Evolutionary conservation across 2,329 filamentous ascomycete species (phyloP), one percentile per base, ranked within the genome.

Genomic region (Nemania sp.): DNA sequence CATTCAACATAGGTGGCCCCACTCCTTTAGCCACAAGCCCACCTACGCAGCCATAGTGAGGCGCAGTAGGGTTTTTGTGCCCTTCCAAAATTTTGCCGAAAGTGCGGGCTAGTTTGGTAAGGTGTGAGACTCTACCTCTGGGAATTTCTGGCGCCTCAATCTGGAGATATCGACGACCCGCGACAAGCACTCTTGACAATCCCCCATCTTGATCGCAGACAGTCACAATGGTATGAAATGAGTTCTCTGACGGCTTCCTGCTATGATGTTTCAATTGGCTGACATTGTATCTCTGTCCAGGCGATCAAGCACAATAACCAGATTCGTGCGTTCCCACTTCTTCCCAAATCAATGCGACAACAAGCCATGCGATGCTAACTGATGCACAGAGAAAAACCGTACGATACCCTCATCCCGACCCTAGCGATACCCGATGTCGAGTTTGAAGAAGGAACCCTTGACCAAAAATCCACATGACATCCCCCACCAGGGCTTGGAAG

Each of bases 291-390:
- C 64, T 66, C 61, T 68, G 61, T 73, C 88, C 72, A 89, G 92
- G 90, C 93, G 85, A 96, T 97, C 91, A 96, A 96, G 88, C 91
- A 97, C 89, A 97, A 97, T 84, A 91, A 97, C 84, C 89, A 93
- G 84, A 88, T 97, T 79, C 88, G 56, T 59, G 23, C 42, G 53
- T 59, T 42, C 12, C 19, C 56, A 31, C 48, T 47, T 8, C 3
- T 14, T 26, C 34, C 40, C 19, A 12, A n/a, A n/a, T n/a, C 19
- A 8, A 23, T 3, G 11, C 22, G 26, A 14, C 34, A 7, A 30
- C 40, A 30, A 19, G 33, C 46, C 19, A 41, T 26, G 8, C 5
- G n/a, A 19, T 56, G 43, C 53, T 59, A 49, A 56, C 49, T 8
- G 5, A 28, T 7, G 22, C 34, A 40, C 46, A 59, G 56, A 89